These are phyloP conservation scores for Angomonas ambiguus DNA, from an alignment of 208 protist genomes.

Conservation along the genomic window DNA sequence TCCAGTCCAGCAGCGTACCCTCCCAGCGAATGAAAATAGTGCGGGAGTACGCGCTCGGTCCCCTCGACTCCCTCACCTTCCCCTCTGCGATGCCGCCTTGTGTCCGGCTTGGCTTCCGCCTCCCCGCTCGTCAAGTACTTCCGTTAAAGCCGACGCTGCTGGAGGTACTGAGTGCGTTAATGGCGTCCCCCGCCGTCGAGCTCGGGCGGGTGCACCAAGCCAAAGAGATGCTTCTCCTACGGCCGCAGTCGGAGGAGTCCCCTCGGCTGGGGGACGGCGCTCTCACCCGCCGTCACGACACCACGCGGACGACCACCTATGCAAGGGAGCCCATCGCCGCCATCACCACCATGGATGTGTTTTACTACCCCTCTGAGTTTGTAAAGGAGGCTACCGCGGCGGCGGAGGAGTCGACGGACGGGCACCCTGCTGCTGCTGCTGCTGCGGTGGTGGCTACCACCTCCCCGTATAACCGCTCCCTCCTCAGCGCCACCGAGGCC, in stretches of 20 bases:
- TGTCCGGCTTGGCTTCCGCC: constrained; percentile 50
- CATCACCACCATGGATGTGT: constrained; percentile 58
- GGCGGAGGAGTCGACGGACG: neutral
- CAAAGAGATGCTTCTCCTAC: constrained; percentile 73
- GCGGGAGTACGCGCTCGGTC: constrained; percentile 69
- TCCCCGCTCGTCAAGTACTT: constrained; percentile 23
- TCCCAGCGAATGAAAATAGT: constrained; percentile 53
- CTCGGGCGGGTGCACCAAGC: constrained; percentile 41
- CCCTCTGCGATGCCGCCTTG: no score
- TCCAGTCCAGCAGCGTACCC: constrained; percentile 71
- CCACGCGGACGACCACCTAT: constrained; percentile 25
- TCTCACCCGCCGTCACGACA: neutral
- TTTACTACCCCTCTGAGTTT: constrained; percentile 9
- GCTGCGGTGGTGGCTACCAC: neutral
- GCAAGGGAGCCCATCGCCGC: constrained; percentile 44
- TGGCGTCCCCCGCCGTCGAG: constrained; percentile 30
- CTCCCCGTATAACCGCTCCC: neutral
- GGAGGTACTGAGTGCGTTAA: constrained; percentile 27
- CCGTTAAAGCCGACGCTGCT: constrained; percentile 20
- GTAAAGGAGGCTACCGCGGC: neutral
- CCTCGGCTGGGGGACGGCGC: constrained; percentile 44
- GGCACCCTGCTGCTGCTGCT: neutral
- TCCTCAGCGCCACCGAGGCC: neutral
- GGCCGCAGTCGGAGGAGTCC: constrained; percentile 34
- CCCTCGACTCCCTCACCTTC: no score